Conservation (phyloP, 768 basidiomycete genomes). For the Russula griseocarnosa region DNA sequence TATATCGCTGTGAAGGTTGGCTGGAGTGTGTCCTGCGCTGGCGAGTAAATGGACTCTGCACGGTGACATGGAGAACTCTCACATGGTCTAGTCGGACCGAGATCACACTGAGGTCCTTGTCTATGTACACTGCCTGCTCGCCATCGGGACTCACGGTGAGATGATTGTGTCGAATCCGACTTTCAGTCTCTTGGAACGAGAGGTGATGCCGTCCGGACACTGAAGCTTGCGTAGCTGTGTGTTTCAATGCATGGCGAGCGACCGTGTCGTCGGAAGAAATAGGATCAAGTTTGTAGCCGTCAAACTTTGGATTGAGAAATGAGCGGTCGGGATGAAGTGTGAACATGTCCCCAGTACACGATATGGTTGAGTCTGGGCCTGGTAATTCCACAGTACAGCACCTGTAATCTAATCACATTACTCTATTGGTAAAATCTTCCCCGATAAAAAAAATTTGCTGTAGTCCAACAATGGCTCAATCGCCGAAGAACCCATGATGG, state of each 20-base stretch:
- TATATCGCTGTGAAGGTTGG: conserved; percentile 56
- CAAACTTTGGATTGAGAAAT: conserved; percentile 77
- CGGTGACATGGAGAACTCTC: conserved; percentile 33
- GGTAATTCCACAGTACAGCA: neutral
- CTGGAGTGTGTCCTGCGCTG: conserved; percentile 46
- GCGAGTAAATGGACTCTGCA: conserved; percentile 10
- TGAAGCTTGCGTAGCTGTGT: conserved; percentile 49
- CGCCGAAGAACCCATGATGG: neutral
- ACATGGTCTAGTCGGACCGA: conserved; percentile 56
- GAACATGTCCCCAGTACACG: conserved; percentile 14
- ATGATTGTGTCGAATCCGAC: conserved; percentile 82
- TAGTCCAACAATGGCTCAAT: neutral
- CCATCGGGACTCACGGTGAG: conserved; percentile 48
- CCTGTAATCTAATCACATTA: neutral
- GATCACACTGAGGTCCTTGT: conserved; percentile 58
- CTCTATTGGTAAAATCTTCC: neutral
- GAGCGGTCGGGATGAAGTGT: conserved; percentile 36
- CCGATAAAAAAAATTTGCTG: neutral
- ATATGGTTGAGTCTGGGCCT: no score
- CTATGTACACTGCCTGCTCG: conserved; percentile 60
- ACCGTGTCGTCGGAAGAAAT: conserved; percentile 56
- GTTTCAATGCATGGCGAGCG: conserved; percentile 45
- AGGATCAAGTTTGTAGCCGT: conserved; percentile 72
- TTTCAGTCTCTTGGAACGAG: conserved; percentile 78
- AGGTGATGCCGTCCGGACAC: conserved; percentile 58